Evolutionary conservation across 179 eudicot genomes (phyloP), one percentile per base, ranked within the genome.

Genomic region (Corrigiola litoralis): DNA sequence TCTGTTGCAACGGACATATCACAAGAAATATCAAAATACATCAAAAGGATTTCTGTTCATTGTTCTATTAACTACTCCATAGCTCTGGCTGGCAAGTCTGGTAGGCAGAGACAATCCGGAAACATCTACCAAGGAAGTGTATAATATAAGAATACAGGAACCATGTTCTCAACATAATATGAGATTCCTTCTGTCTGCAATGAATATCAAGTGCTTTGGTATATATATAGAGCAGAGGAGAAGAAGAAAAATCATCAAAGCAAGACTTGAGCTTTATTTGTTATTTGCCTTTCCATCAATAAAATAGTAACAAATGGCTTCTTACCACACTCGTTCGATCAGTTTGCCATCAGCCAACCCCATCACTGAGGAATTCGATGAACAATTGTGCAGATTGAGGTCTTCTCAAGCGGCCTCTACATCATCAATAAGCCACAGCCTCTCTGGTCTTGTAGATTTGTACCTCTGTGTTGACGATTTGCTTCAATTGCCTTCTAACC

Each of bases 151-250:
- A 29, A 16, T 28, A 7, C 8, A 1, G 0, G 17, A 28, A 31
- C 31, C 37, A 31, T 16, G 36, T 29, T 53, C 28, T 48, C 5
- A 12, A 53, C 36, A 28, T 9, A 53, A 9, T 28, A 32, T 29
- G 11, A 55, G 28, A 57, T 57, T 37, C 61, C 29, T 51, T 51
- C 18, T 51, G 56, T 51, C 56, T 51, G n/a, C n/a, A n/a, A n/a
- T n/a, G n/a, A n/a, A n/a, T n/a, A n/a, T n/a, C n/a, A 12, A 8
- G 5, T 51, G 16, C 8, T 10, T 51, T 51, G 8, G 16, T n/a
- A n/a, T 51, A 51, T 51, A 51, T 24, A 51, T n/a, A 24, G 28
- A 24, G 16, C n/a, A 7, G 42, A 3, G 42, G 34, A 6, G 2
- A 18, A 25, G 34, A 12, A 11, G 21, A 25, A 2, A 51, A 27